phyloP scores from a whole-genome alignment of 106 monocot species.

The Xerophyta viscosa region DNA sequence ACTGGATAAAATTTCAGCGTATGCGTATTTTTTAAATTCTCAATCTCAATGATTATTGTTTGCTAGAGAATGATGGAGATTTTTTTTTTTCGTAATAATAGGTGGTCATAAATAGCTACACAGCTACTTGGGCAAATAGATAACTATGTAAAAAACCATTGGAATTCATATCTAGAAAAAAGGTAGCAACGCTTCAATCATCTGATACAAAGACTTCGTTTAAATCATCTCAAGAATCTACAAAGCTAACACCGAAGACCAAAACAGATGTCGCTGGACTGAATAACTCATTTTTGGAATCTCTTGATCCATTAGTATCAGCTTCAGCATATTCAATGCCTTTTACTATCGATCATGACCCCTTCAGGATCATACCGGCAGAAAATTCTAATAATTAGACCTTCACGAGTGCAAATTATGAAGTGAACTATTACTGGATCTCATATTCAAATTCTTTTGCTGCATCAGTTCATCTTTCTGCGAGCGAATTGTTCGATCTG shows the following conservation, averaged over 20 bases:
- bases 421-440: slow-evolving; percentile 2
- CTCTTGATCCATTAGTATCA: not conserved
- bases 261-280: not conserved
- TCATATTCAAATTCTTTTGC: not conserved
- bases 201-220: not conserved
- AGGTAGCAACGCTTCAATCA: not conserved
- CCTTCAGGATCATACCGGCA: not conserved
- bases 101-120: slow-evolving; percentile 28
- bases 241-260: not conserved
- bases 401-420: not conserved
- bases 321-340: not conserved
- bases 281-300: not conserved
- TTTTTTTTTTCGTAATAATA: not conserved
- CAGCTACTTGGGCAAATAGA: slow-evolving; percentile 25
- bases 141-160: slow-evolving; percentile 33
- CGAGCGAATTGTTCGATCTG: slow-evolving; percentile 21
- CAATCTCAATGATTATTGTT: not conserved
- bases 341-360: not conserved
- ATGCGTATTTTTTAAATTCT: no score
- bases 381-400: not conserved
- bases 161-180: slow-evolving; percentile 39
- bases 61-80: not conserved
- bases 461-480: no score
- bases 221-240: not conserved
- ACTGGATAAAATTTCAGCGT: no score